Percentiles rank a stretch among this genome's conserved stretches.
These are phyloP conservation scores for Suillus fuscotomentosus DNA, from an alignment of 768 basidiomycete species.

Conservation along the genomic window DNA sequence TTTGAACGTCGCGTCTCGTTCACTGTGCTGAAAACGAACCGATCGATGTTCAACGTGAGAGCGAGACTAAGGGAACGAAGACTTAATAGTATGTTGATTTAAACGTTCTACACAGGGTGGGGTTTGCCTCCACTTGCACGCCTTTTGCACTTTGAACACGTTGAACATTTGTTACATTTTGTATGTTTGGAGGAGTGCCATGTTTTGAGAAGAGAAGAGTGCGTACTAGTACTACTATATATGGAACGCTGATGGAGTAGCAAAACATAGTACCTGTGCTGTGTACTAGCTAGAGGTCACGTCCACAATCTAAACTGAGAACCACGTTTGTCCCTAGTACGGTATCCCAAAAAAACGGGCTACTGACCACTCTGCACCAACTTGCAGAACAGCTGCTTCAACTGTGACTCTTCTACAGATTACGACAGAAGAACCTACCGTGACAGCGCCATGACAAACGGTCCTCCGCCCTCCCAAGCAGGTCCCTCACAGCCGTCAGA, in stretches of 20 bases:
- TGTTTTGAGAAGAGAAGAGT: neutral
- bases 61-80: neutral
- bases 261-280: neutral
- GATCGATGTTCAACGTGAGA: neutral
- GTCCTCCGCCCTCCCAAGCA: slow-evolving; percentile 40
- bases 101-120: too few relatives aligned
- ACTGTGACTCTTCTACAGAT: neutral
- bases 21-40: neutral
- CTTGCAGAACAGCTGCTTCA: neutral
- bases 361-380: neutral
- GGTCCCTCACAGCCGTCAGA: slow-evolving; percentile 32
- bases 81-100: neutral
- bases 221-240: too few relatives aligned
- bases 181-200: neutral
- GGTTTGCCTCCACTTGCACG: too few relatives aligned
- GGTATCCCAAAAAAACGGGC: neutral
- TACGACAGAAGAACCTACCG: neutral
- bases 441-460: slow-evolving; percentile 34
- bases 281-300: too few relatives aligned
- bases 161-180: neutral
- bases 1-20: neutral
- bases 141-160: neutral
- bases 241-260: neutral
- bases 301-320: neutral
- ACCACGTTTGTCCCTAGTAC: neutral